A percentile compares a stretch with the other conserved stretches of the same genome.
phyloP scores from a whole-genome alignment of 371 early-diverging fungal genomes.

The Entomophthora muscae region DNA sequence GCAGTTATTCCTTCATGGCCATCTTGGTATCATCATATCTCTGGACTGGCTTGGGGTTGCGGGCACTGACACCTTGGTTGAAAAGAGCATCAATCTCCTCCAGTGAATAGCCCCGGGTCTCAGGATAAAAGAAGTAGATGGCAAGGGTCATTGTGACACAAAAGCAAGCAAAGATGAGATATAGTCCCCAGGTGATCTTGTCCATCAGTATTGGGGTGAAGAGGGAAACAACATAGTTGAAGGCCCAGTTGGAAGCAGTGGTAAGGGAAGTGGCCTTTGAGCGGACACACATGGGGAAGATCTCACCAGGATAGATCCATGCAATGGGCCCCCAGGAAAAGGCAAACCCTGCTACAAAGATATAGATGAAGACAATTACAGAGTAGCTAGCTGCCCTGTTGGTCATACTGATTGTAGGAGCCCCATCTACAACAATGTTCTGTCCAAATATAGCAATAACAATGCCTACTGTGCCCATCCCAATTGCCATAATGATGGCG shows the following conservation, averaged over 20 bases:
- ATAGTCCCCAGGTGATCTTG: conserved; percentile 38
- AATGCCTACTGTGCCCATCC: conserved; percentile 24
- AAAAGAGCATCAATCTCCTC: conserved; percentile 58
- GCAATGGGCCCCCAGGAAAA: too few species aligned
- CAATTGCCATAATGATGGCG: conserved; percentile 29
- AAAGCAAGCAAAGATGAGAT: conserved; percentile 40
- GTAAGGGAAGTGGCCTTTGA: too few species aligned
- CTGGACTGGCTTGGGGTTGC: too few species aligned
- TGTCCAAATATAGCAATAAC: conserved; percentile 23
- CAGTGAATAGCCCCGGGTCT: conserved; percentile 57
- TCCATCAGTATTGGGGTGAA: conserved; percentile 40
- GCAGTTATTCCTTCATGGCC: too few species aligned
- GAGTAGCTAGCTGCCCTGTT: conserved; percentile 26
- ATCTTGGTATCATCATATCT: too few species aligned
- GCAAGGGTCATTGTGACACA: conserved; percentile 30
- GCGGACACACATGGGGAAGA: too few species aligned
- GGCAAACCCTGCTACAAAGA: conserved; percentile 58
- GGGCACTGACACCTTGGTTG: conserved; percentile 9
- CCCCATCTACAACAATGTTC: conserved; percentile 12
- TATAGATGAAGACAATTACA: conserved; percentile 43
- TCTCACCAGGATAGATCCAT: too few species aligned
- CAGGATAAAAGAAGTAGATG: conserved; percentile 56
- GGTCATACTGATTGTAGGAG: conserved; percentile 20
- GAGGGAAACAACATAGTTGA: conserved; percentile 45
- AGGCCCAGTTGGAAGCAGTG: too few species aligned